These are phyloP conservation scores for Omphalotus guepiniiformis DNA, from an alignment of 768 basidiomycete genomes.

Conservation along the genomic window DNA sequence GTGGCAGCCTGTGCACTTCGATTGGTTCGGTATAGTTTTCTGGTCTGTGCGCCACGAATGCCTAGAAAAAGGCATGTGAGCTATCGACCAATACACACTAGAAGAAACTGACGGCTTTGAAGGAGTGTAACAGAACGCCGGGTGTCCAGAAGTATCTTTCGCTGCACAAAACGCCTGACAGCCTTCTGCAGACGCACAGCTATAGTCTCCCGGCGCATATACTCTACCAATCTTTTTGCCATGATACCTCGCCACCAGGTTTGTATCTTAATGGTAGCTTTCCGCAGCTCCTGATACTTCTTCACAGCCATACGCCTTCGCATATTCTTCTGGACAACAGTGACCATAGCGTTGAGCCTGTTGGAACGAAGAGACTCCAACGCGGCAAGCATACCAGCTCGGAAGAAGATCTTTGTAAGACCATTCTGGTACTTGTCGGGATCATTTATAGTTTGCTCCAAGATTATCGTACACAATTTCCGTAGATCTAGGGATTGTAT, in stretches of 20 bases:
- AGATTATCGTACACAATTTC: slow-evolving; percentile 77
- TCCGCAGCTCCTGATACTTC: slow-evolving; percentile 66
- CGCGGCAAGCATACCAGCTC: slow-evolving; percentile 97
- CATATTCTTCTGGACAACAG: slow-evolving; percentile 97
- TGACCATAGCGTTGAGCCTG: slow-evolving; percentile 85
- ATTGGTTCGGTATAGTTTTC: slow-evolving; percentile 53
- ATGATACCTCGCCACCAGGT: slow-evolving; percentile 91
- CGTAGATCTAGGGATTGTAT: slow-evolving; percentile 78
- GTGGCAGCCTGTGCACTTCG: slow-evolving; percentile 60
- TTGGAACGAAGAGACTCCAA: slow-evolving; percentile 88
- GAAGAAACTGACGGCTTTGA: slow-evolving; percentile 73
- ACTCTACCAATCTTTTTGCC: slow-evolving; percentile 67
- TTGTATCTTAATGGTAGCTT: slow-evolving; percentile 81
- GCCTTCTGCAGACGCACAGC: slow-evolving; percentile 74
- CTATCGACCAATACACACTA: neutral
- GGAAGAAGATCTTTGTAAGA: slow-evolving; percentile 98
- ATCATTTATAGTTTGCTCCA: slow-evolving; percentile 85
- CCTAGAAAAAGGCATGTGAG: slow-evolving; percentile 36
- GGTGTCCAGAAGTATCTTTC: slow-evolving; percentile 63
- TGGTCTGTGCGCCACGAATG: slow-evolving; percentile 70
- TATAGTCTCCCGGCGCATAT: slow-evolving; percentile 67
- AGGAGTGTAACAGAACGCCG: slow-evolving; percentile 62
- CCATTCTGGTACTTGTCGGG: slow-evolving; percentile 97
- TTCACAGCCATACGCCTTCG: slow-evolving; percentile 80
- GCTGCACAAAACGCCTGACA: slow-evolving; percentile 67